Evolutionary conservation across 2,329 filamentous ascomycete genomes (phyloP).

Genomic region (Dothidotthia symphoricarpi): DNA sequence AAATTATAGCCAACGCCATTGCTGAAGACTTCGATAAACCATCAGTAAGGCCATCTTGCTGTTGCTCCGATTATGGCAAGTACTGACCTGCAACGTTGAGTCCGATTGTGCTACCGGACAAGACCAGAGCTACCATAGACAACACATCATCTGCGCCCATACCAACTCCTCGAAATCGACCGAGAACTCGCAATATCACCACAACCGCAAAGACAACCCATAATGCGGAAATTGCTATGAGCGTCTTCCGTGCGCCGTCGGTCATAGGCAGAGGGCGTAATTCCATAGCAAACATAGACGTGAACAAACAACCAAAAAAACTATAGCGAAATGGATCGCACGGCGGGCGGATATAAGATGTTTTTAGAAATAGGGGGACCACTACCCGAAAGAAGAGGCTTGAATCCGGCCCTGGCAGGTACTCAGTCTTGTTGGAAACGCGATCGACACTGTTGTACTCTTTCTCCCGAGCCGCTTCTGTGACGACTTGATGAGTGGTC

Average conservation of each 20-base stretch:
- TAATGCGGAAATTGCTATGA: conserved; percentile 19
- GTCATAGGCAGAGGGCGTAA: conserved; percentile 15
- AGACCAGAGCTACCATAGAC: conserved; percentile 14
- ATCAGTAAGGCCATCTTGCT: neutral
- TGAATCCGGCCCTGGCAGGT: too few species aligned
- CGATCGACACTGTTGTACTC: too few species aligned
- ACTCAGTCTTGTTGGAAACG: conserved; percentile 2
- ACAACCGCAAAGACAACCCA: conserved; percentile 17
- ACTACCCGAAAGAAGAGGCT: too few species aligned
- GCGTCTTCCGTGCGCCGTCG: conserved; percentile 15
- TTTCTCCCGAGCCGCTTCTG: too few species aligned
- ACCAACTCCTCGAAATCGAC: conserved; percentile 18
- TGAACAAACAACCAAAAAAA: neutral
- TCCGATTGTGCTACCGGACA: conserved; percentile 19
- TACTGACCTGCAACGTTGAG: conserved; percentile 15
- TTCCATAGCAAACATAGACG: conserved; percentile 7
- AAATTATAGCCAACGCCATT: conserved; percentile 21
- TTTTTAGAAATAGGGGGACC: too few species aligned
- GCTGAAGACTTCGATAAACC: conserved; percentile 11
- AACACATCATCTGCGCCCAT: conserved; percentile 19
- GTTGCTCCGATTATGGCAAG: neutral
- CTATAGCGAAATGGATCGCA: too few species aligned
- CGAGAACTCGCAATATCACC: conserved; percentile 13
- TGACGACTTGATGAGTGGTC: too few species aligned
- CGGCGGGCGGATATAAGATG: too few species aligned